Conservation (phyloP, 2,329 filamentous ascomycete species). For the Beauveria varroae region DNA sequence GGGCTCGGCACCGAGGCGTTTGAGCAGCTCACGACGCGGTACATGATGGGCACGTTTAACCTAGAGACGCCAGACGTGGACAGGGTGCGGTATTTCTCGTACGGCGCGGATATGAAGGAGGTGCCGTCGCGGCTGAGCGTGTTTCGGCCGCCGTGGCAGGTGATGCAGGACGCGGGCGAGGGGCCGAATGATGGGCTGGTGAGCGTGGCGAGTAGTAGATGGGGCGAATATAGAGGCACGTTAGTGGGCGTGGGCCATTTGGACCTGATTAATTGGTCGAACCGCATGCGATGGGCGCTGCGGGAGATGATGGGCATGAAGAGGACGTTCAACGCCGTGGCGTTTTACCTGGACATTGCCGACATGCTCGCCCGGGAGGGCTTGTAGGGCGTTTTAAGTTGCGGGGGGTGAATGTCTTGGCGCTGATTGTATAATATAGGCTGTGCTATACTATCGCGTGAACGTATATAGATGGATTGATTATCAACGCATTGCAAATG, state of each 20-base stretch:
- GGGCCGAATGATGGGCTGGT: slow-evolving; percentile 62
- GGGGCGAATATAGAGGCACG: slow-evolving; percentile 59
- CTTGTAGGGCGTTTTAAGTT: slow-evolving; percentile 16
- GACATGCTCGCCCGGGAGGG: slow-evolving; percentile 68
- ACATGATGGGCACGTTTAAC: slow-evolving; percentile 55
- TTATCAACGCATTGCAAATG: not conserved
- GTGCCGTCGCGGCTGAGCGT: slow-evolving; percentile 58
- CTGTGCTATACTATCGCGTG: not conserved
- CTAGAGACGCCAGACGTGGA: slow-evolving; percentile 45
- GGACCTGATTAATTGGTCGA: slow-evolving; percentile 63
- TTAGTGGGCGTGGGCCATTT: slow-evolving; percentile 54
- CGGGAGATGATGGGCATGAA: slow-evolving; percentile 45
- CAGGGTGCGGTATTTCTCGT: slow-evolving; percentile 53
- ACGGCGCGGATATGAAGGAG: slow-evolving; percentile 43
- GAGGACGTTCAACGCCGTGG: slow-evolving; percentile 58
- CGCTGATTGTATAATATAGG: not conserved
- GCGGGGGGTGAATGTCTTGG: not conserved
- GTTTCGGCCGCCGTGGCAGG: slow-evolving; percentile 44
- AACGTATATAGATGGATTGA: no score
- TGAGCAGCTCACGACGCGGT: slow-evolving; percentile 49
- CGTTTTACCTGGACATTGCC: slow-evolving; percentile 58
- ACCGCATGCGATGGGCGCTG: slow-evolving; percentile 47
- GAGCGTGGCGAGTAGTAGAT: slow-evolving; percentile 54
- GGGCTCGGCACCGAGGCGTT: slow-evolving; percentile 55
- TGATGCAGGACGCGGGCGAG: slow-evolving; percentile 41